phyloP scores from a whole-genome alignment of 371 early-diverging fungal species.

The Dinochytrium kinnereticum region DNA sequence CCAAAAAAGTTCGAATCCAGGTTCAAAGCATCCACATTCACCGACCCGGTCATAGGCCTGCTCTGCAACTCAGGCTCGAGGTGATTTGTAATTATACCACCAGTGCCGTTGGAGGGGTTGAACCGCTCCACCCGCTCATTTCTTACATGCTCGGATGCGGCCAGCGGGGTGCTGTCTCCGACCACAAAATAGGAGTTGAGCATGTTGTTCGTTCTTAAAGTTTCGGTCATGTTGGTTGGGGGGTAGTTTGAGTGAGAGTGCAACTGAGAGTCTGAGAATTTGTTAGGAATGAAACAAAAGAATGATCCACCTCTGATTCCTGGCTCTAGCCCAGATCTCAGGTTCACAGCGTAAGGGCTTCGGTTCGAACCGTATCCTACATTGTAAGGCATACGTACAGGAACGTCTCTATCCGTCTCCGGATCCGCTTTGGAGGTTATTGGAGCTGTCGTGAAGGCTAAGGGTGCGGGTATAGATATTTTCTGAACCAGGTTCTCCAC shows the following conservation, averaged over 20 bases:
- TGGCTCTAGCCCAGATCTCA: too few relatives aligned
- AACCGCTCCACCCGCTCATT: neutral
- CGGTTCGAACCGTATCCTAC: neutral
- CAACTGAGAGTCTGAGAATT: too few relatives aligned
- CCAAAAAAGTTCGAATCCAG: conserved; percentile 39
- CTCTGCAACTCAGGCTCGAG: neutral
- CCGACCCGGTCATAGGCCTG: neutral
- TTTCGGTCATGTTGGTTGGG: conserved; percentile 23
- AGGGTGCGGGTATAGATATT: conserved; percentile 72
- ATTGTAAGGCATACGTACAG: neutral
- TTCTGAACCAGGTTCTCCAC: conserved; percentile 76
- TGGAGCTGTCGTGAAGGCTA: conserved; percentile 76
- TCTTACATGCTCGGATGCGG: neutral
- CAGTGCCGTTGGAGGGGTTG: neutral
- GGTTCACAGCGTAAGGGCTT: too few relatives aligned
- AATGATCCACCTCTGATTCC: too few relatives aligned
- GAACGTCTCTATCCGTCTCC: neutral
- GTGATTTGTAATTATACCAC: neutral
- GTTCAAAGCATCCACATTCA: conserved; percentile 14
- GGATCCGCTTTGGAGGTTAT: conserved; percentile 26
- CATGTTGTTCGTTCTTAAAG: conserved; percentile 44
- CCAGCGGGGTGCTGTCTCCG: conserved; percentile 14
- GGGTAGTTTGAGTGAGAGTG: too few relatives aligned
- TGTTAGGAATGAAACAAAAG: too few relatives aligned
- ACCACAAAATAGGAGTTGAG: conserved; percentile 68